Conservation (phyloP, 768 basidiomycete species). For the Termitomyces sp. region DNA sequence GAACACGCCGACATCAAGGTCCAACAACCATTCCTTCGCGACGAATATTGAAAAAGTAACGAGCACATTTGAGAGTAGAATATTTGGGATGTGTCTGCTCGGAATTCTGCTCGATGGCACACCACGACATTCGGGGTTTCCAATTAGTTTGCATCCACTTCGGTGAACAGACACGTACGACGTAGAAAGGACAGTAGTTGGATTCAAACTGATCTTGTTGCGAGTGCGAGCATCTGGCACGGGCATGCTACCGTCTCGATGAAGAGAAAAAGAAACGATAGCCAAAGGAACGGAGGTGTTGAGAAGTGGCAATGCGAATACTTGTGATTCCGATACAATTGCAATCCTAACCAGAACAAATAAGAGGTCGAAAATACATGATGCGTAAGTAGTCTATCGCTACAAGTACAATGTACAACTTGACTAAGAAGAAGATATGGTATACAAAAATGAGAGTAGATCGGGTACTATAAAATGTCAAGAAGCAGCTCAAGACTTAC, state of each 20-base stretch:
- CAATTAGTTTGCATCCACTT: constrained; percentile 3
- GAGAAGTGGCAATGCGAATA: neutral
- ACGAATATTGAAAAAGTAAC: constrained; percentile 59
- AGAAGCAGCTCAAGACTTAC: constrained; percentile 14
- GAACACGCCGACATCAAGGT: constrained; percentile 63
- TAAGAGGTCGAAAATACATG: constrained; percentile 16
- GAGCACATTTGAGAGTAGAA: constrained; percentile 56
- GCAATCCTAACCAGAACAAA: constrained; percentile 22
- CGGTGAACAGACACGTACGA: constrained; percentile 34
- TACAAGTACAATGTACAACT: constrained; percentile 13
- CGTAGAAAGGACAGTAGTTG: constrained; percentile 44
- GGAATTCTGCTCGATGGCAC: constrained; percentile 35
- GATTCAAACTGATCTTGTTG: constrained; percentile 57
- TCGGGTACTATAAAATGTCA: neutral
- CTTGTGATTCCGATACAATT: neutral
- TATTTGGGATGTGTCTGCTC: constrained; percentile 44
- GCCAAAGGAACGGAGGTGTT: neutral
- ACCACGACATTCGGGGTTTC: constrained; percentile 14
- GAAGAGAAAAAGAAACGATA: constrained; percentile 2
- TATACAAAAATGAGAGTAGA: constrained; percentile 1
- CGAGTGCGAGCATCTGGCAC: constrained; percentile 63
- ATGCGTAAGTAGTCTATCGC: constrained; percentile 9
- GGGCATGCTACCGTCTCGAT: constrained; percentile 38
- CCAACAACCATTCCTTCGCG: constrained; percentile 61
- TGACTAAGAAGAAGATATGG: constrained; percentile 5